Evolutionary conservation across 805 yeast species (phyloP), one percentile per base, ranked within the genome.

Genomic region (Saccharomycopsis schoenii): DNA sequence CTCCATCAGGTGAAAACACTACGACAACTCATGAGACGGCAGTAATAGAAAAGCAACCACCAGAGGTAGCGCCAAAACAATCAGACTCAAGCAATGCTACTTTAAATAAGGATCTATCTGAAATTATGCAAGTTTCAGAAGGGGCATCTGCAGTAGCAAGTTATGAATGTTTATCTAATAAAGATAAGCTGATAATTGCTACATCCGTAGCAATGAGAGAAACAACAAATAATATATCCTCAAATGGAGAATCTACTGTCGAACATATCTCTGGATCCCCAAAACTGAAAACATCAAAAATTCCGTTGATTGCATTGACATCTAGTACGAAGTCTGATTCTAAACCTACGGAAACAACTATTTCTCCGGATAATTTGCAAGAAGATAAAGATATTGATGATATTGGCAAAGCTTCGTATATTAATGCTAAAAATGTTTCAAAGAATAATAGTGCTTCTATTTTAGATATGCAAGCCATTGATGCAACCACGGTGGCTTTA

Each of bases 231-330:
- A 14, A 37, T 5, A 9, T 5, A 12, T 5, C 41, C 41, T 5
- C 57, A 60, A 47, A 60, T 60, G 11, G 60, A 57, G 39, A 57
- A 60, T 29, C 60, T 54, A n/a, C n/a, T 8, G 29, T 25, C 39
- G 21, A 56, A 58, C 25, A 50, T 21, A 36, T 19, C 36, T 1
- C 43, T 29, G 21, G 24, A 34, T 29, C 17, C 29, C 50, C 34
- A 50, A 52, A 24, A 29, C 17, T 58, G 12, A 61, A 61, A 40
- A 59, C 59, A 47, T 54, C 60, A 43, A 61, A 59, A 42, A 61
- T 61, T 24, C 64, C 64, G n/a, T 59, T 61, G 21, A 61, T 61
- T 29, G 41, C 41, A 47, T 19, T 47, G n/a, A n/a, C 24, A 47
- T 10, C 19, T 19, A 47, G n/a, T 10, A 6, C 19, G 4, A 54